These are phyloP conservation scores for Xylariaceae sp. DNA, from an alignment of 2,329 filamentous ascomycete species.

Conservation along the genomic window DNA sequence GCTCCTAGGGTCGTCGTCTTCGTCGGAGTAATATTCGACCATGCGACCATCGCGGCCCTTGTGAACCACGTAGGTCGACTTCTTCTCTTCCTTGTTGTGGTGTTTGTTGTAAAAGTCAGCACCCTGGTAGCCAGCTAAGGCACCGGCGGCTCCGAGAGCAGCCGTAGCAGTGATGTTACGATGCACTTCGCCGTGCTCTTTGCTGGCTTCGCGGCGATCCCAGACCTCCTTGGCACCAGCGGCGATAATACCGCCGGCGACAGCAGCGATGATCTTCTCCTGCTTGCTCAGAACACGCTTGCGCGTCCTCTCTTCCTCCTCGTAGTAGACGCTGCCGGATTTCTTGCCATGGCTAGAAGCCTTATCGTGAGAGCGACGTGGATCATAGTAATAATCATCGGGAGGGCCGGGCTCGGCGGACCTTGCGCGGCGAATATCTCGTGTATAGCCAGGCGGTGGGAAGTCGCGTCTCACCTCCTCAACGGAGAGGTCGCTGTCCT, in stretches of 20 bases:
- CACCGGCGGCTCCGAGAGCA: conserved; percentile 68
- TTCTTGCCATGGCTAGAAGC: conserved; percentile 49
- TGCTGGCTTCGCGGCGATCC: conserved; percentile 65
- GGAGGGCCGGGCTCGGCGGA: conserved; percentile 65
- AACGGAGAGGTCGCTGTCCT: conserved; percentile 76
- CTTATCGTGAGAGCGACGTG: conserved; percentile 39
- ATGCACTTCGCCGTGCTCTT: conserved; percentile 56
- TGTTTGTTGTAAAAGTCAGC: conserved; percentile 69
- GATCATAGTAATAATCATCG: conserved; percentile 67
- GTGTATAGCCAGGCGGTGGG: conserved; percentile 69
- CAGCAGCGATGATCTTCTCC: conserved; percentile 71
- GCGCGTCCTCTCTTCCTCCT: conserved; percentile 63
- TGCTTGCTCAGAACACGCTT: conserved; percentile 65
- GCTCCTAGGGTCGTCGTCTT: conserved; percentile 60
- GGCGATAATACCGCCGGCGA: conserved; percentile 68
- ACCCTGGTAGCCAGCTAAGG: conserved; percentile 68
- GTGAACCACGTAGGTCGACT: conserved; percentile 60
- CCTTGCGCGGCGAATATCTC: conserved; percentile 65
- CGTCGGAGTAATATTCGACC: conserved; percentile 63
- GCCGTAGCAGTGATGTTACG: conserved; percentile 66
- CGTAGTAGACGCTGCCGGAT: conserved; percentile 58
- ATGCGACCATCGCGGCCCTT: conserved; percentile 60
- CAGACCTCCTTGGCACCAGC: conserved; percentile 71
- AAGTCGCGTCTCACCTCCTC: conserved; percentile 89
- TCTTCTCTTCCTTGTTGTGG: conserved; percentile 60